Conservation (phyloP, 2,329 filamentous ascomycete species). For the Ascochyta pisi region DNA sequence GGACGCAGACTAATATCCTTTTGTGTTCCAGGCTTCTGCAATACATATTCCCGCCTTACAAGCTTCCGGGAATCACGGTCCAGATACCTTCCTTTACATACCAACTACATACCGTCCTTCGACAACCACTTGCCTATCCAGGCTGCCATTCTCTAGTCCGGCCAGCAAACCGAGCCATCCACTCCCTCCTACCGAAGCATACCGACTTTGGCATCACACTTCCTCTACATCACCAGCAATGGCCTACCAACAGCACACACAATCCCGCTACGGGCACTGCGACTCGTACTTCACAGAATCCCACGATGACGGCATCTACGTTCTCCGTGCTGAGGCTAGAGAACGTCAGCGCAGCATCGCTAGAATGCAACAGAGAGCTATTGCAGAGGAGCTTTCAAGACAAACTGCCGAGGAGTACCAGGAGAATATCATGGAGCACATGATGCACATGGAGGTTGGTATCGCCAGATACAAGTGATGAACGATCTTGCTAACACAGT, state of each 20-base stretch:
- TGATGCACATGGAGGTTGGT: conserved; percentile 89
- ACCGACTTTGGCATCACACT: conserved; percentile 45
- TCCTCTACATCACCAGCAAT: conserved; percentile 57
- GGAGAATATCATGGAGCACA: conserved; percentile 91
- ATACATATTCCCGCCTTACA: conserved; percentile 44
- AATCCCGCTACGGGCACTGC: conserved; percentile 67
- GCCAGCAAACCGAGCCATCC: conserved; percentile 49
- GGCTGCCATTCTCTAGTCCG: conserved; percentile 60
- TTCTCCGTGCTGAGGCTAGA: conserved; percentile 69
- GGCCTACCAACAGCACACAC: conserved; percentile 61
- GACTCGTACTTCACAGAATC: conserved; percentile 73
- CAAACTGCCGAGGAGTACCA: conserved; percentile 88
- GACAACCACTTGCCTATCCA: conserved; percentile 50
- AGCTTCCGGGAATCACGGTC: conserved; percentile 43
- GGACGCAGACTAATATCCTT: conserved; percentile 23
- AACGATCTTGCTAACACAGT: conserved; percentile 32
- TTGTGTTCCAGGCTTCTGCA: conserved; percentile 44
- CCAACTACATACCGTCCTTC: conserved; percentile 67
- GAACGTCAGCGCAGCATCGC: conserved; percentile 81
- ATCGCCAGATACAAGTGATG: conserved; percentile 6
- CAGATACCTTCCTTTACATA: conserved; percentile 53
- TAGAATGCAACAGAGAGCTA: conserved; percentile 82
- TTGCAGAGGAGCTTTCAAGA: conserved; percentile 87
- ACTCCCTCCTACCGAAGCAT: conserved; percentile 48
- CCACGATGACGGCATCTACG: conserved; percentile 61